A percentile compares a stretch with the other conserved stretches of the same genome.
These are phyloP conservation scores for Ramalina peruviana DNA, from an alignment of 495 filamentous ascomycete species.

Conservation along the genomic window DNA sequence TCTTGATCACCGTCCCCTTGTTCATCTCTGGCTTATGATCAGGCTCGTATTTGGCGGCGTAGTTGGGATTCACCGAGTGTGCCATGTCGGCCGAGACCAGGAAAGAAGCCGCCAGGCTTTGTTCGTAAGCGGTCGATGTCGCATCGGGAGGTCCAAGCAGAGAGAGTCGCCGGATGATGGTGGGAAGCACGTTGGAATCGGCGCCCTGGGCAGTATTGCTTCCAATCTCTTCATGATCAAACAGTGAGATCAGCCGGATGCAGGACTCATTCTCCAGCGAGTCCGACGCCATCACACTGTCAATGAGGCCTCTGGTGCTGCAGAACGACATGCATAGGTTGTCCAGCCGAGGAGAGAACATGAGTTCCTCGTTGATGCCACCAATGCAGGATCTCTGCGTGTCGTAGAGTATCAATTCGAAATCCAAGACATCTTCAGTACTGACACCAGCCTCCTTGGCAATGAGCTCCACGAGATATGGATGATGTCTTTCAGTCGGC, in stretches of 20 bases:
- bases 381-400: conserved; percentile 82
- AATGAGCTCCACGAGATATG: conserved; percentile 70
- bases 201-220: conserved; percentile 85
- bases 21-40: conserved; percentile 91
- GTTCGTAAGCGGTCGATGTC: conserved; percentile 71
- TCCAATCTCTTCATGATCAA: conserved; percentile 97
- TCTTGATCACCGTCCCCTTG: conserved; percentile 88
- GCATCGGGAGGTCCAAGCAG: conserved; percentile 47
- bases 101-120: conserved; percentile 84
- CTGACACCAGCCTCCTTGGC: conserved; percentile 62
- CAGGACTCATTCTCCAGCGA: conserved; percentile 58
- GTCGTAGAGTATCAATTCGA: conserved; percentile 92
- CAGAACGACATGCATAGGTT: conserved; percentile 95
- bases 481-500: conserved; percentile 75
- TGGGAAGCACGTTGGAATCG: conserved; percentile 79
- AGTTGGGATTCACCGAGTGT: conserved; percentile 90
- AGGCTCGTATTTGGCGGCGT: conserved; percentile 75
- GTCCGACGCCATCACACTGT: conserved; percentile 47
- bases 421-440: conserved; percentile 67
- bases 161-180: conserved; percentile 76
- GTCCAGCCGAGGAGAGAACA: conserved; percentile 84
- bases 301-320: conserved; percentile 64
- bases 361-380: conserved; percentile 83
- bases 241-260: conserved; percentile 81
- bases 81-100: conserved; percentile 96